Conservation (phyloP, 306 rosid species). For the Cajanus cajan region DNA sequence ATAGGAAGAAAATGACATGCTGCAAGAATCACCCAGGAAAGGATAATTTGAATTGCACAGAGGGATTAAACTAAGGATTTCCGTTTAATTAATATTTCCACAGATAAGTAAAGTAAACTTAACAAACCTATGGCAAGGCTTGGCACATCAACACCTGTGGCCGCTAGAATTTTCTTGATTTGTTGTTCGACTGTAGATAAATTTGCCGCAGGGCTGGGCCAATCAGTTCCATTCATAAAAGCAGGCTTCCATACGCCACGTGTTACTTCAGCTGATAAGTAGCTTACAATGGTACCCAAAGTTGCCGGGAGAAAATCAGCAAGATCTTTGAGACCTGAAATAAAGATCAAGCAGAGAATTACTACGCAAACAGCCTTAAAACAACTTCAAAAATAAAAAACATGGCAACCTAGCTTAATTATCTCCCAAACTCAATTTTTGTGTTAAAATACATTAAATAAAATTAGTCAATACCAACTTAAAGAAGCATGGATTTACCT, state of each 20-base stretch:
- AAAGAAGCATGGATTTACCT: neutral
- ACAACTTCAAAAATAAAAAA: neutral
- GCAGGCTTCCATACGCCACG: conserved; percentile 92
- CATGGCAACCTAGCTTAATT: conserved; percentile 2
- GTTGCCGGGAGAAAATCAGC: conserved; percentile 97
- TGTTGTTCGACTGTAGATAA: conserved; percentile 84
- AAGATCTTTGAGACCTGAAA: conserved; percentile 92
- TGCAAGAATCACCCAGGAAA: conserved; percentile 9
- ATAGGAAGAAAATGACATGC: conserved; percentile 9
- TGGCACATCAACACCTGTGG: conserved; percentile 94
- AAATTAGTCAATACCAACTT: conserved; percentile 18
- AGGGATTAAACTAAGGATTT: neutral
- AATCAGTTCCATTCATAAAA: conserved; percentile 96
- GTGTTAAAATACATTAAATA: conserved; percentile 3
- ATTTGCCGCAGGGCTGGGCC: conserved; percentile 99
- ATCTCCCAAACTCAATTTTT: conserved; percentile 5
- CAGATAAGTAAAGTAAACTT: conserved; percentile 16
- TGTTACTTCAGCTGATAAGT: conserved; percentile 94
- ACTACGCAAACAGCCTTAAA: conserved; percentile 1
- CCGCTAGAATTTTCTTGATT: conserved; percentile 82
- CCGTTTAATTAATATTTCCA: neutral
- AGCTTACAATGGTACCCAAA: conserved; percentile 84
- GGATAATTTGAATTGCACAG: neutral
- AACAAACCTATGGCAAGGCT: conserved; percentile 80
- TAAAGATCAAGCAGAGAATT: conserved; percentile 21